phyloP scores from a whole-genome alignment of 176 grass and related monocot genomes.

The Dendrocalamus sinicus region DNA sequence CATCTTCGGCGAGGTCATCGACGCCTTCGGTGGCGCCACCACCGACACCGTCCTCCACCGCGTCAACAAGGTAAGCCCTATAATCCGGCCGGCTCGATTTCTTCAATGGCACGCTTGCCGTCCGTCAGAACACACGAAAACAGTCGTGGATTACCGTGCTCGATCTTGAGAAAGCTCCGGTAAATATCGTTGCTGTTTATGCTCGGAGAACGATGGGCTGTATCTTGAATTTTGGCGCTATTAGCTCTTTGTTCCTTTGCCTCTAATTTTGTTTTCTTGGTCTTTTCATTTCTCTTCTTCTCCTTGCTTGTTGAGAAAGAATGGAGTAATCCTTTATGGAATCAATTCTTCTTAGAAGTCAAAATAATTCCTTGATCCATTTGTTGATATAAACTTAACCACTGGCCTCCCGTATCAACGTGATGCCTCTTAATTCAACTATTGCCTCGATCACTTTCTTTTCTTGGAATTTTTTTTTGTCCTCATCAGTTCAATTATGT shows the following conservation, averaged over 20 bases:
- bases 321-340: not conserved
- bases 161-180: not conserved
- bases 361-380: not conserved
- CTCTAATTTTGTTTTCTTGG: not conserved
- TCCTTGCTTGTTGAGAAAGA: not conserved
- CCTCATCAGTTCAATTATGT: not conserved
- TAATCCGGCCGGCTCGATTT: not conserved
- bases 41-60: slow-evolving; percentile 37
- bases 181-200: not conserved
- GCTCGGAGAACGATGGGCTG: not conserved
- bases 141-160: not conserved
- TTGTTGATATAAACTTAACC: not conserved
- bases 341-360: not conserved
- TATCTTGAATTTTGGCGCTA: slow-evolving; percentile 31
- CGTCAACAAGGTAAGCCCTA: slow-evolving; percentile 54
- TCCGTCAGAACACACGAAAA: not conserved
- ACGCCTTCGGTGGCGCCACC: slow-evolving; percentile 60
- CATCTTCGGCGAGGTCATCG: slow-evolving; percentile 64
- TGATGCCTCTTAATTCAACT: not conserved
- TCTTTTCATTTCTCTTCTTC: not conserved
- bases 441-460: not conserved
- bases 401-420: not conserved
- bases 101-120: not conserved
- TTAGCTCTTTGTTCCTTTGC: not conserved
- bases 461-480: not conserved